phyloP scores from a whole-genome alignment of 768 basidiomycete species.

The Sutorius australiensis region DNA sequence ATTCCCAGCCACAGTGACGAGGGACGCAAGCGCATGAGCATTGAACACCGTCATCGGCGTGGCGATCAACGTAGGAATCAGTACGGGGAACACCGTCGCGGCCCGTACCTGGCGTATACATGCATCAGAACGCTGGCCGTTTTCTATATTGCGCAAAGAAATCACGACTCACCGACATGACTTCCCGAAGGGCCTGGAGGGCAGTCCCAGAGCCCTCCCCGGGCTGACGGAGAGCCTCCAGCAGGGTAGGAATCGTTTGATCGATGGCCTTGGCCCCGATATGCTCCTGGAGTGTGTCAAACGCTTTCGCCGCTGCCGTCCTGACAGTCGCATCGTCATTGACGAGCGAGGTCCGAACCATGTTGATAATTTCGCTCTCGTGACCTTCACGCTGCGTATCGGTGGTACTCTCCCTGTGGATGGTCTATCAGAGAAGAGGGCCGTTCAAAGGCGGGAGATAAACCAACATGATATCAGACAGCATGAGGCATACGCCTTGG shows the following conservation, averaged over 20 bases:
- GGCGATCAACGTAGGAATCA: slow-evolving; percentile 89
- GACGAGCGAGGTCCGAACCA: slow-evolving; percentile 81
- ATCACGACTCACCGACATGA: slow-evolving; percentile 70
- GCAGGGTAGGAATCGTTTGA: slow-evolving; percentile 89
- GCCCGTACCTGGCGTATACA: slow-evolving; percentile 69
- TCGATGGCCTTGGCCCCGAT: slow-evolving; percentile 91
- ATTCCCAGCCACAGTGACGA: slow-evolving; percentile 91
- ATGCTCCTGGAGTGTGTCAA: slow-evolving; percentile 91
- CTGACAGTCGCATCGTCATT: slow-evolving; percentile 86
- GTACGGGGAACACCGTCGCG: slow-evolving; percentile 91
- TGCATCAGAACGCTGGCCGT: neutral
- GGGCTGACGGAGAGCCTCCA: slow-evolving; percentile 91
- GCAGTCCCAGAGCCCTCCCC: slow-evolving; percentile 95
- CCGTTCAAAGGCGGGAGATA: neutral
- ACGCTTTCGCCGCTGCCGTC: slow-evolving; percentile 80
- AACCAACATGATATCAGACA: slow-evolving; percentile 83
- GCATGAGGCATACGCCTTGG: slow-evolving; percentile 83
- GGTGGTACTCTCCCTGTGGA: slow-evolving; percentile 70
- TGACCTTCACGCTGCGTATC: slow-evolving; percentile 83
- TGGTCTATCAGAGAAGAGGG: neutral
- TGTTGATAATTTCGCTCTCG: slow-evolving; percentile 82
- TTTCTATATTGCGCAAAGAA: neutral
- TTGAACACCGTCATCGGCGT: slow-evolving; percentile 95
- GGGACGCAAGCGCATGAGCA: slow-evolving; percentile 80
- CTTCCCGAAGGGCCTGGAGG: slow-evolving; percentile 86